A percentile compares a stretch with the other conserved stretches of the same genome.
phyloP scores from a whole-genome alignment of 352 stramenopile species.

The Phytophthora quininea region DNA sequence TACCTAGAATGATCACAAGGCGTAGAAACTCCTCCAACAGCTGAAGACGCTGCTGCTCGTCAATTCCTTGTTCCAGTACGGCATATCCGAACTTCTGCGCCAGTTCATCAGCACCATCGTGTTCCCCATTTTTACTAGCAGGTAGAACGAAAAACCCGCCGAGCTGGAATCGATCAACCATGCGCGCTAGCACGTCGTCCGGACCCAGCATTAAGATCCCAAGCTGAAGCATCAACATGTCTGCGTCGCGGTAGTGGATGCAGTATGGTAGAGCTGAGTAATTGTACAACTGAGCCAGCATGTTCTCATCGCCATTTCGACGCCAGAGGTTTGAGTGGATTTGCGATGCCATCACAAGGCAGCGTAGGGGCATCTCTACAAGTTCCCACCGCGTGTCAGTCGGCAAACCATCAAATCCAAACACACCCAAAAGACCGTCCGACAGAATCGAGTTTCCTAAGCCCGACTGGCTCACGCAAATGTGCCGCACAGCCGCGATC shows the following conservation, averaged over 20 bases:
- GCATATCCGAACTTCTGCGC: conserved; percentile 53
- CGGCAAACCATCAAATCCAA: conserved; percentile 64
- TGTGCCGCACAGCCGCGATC: conserved; percentile 68
- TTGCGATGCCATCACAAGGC: conserved; percentile 86
- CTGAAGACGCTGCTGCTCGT: conserved; percentile 72
- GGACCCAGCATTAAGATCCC: conserved; percentile 67
- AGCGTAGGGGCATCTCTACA: conserved; percentile 80
- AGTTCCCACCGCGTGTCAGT: conserved; percentile 61
- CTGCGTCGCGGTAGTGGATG: conserved; percentile 84
- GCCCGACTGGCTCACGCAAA: conserved; percentile 61
- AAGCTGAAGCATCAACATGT: conserved; percentile 84
- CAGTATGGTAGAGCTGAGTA: conserved; percentile 89
- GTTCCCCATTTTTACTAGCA: conserved; percentile 11
- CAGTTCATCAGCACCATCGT: conserved; percentile 13
- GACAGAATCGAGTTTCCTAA: conserved; percentile 56
- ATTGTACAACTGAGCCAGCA: conserved; percentile 90
- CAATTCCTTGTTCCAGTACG: conserved; percentile 62
- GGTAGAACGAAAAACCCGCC: conserved; percentile 63
- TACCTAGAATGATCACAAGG: conserved; percentile 78
- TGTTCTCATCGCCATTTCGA: conserved; percentile 89
- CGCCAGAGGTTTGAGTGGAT: conserved; percentile 90
- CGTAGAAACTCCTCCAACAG: conserved; percentile 87
- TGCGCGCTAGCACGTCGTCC: conserved; percentile 63
- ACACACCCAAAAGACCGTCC: conserved; percentile 51
- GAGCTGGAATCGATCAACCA: conserved; percentile 84